Base-by-base conservation (phyloP, 345 rosid species). In the Aquilaria sinensis region DNA sequence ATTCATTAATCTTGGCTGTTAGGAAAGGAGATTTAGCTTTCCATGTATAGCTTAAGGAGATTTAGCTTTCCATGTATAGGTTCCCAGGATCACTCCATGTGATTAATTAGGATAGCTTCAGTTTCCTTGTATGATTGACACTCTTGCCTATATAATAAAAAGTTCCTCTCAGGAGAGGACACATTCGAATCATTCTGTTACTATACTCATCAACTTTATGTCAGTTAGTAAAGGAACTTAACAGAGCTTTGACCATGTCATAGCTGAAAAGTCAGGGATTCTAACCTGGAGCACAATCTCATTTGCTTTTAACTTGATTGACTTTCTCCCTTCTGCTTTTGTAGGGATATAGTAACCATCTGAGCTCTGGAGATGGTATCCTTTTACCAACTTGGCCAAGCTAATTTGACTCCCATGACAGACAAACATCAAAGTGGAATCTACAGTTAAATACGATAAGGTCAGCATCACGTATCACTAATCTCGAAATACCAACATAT, bases 221-320 rank as follows among this genome's bases (percentile, higher is more conserved):
- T 37, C 43, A 37, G 8, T 37, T 37, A 23, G 43, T 37, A 37
- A 37, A 2, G 43, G 43, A 9, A 9, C 43, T 37, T 37, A 37
- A 37, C 43, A 37, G 43, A 37, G 43, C 8, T 4, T 37, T 37
- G 43, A 37, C 5, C 43, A 49, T 10, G 23, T 49, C 50, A 57
- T 14, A 56, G 58, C 51, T 45, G 14, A 53, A 56, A 37, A 56
- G 67, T 43, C 65, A 54, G 70, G 63, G 46, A 37, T 43, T 65
- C 69, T 77, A 77, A 90, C 99, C 97, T 90, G 95, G 67, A 94
- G 89, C 53, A 86, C 90, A 72, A 80, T 72, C 80, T 94, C 97
- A 74, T 86, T 77, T 60, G 66, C 80, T 81, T 85, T 94, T 84
- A 94, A 75, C 83, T 81, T 94, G 70, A 88, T 83, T 60, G 78